phyloP scores from a whole-genome alignment of 148 eudicot genomes.

The Drosera capensis region DNA sequence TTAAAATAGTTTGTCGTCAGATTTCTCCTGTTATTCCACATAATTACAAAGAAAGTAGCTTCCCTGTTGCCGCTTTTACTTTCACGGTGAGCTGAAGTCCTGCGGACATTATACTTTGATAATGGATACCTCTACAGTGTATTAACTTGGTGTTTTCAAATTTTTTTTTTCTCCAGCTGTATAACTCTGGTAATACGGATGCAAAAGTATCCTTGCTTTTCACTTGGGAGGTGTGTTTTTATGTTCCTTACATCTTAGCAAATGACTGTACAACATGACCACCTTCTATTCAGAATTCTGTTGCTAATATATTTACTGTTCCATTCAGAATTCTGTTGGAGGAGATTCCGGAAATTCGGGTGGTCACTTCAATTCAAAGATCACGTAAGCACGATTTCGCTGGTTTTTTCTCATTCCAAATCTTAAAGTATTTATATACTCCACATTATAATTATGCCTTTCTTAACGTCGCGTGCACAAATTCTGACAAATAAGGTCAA shows the following conservation, averaged over 20 bases:
- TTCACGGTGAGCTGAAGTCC: conserved; percentile 38
- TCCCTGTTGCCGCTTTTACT: conserved; percentile 78
- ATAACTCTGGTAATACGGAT: conserved; percentile 54
- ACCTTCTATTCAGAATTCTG: too few species aligned
- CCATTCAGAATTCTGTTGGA: conserved; percentile 94
- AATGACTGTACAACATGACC: too few species aligned
- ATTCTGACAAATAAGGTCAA: conserved; percentile 19
- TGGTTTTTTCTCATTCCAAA: conserved; percentile 2
- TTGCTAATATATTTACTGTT: too few species aligned
- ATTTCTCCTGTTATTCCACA: conserved; percentile 88
- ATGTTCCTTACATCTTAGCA: conserved; percentile 1
- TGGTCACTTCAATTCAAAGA: conserved; percentile 66
- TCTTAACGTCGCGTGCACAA: conserved; percentile 9
- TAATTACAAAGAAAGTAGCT: conserved; percentile 91
- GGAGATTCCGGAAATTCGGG: conserved; percentile 75
- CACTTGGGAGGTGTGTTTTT: conserved; percentile 78
- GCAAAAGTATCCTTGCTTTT: conserved; percentile 86
- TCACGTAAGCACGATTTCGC: conserved; percentile 32
- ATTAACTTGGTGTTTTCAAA: too few species aligned
- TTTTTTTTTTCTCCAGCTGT: too few species aligned
- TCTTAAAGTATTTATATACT: neutral
- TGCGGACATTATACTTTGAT: conserved; percentile 2
- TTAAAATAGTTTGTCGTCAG: conserved; percentile 82
- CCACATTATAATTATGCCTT: conserved; percentile 1
- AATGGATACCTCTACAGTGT: too few species aligned